Base-by-base conservation (phyloP, 129 eudicot genomes). In the Logfia minima region DNA sequence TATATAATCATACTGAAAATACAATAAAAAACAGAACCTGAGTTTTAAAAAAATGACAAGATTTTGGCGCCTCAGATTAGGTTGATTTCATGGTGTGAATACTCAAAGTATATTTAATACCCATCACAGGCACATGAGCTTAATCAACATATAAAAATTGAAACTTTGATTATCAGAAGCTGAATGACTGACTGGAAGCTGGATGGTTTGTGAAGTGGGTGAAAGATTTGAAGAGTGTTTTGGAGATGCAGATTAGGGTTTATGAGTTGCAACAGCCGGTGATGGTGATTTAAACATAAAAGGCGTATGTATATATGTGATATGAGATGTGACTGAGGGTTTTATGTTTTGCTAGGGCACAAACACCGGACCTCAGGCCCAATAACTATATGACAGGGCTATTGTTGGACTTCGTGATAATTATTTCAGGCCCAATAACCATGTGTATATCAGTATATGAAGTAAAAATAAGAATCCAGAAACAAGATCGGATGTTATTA, bases 41-140 rank as follows among this genome's bases (percentile, higher is more conserved):
- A 18, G 37, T 0, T 10, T 45, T 18, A 0, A 55, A 56, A 3
- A 11, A 10, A 8, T 8, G 7, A 26, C 8, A 34, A 34, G 37
- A 34, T 34, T 32, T 34, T 0, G 2, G 72, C 24, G 83, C 78
- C 78, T 72, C 78, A 64, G 78, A 79, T 72, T 72, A 63, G 78
- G 83, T 79, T 79, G 78, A 31, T 79, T 79, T 79, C 83, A 72
- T 34, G 60, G 48, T 41, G 78, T 52, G 6, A 51, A 63, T 34
- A 58, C 56, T 79, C 72, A 51, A 21, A 62, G 83, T 79, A 79
- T 71, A 62, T 79, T 79, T 79, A 79, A 62, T 48, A 79, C 75
- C 83, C 67, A 53, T 72, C 78, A 51, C 58, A 70, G 66, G 73
- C 83, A 72, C 23, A 32, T 0, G 48, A 39, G 13, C 48, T 39